These are phyloP conservation scores for Rhipidocladum racemiflorum DNA, from an alignment of 176 grass and related monocot species.

Conservation along the genomic window DNA sequence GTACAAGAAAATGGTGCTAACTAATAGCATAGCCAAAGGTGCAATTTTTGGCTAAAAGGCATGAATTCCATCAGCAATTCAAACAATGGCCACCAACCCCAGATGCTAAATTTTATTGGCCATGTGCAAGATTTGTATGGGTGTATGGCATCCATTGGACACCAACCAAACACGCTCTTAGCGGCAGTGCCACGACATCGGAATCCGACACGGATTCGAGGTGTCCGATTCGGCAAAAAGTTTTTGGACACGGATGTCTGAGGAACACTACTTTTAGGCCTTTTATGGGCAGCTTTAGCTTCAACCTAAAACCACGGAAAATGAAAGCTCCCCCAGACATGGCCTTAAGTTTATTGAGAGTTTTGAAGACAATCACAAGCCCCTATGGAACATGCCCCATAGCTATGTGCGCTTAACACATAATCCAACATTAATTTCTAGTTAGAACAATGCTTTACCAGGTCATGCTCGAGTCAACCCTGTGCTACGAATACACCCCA, in stretches of 20 bases:
- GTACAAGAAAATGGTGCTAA: neutral
- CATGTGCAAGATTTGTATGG: neutral
- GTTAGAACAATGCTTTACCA: neutral
- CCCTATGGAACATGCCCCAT: neutral
- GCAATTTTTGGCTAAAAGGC: neutral
- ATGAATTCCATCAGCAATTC: neutral
- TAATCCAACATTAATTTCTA: neutral
- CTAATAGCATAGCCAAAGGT: conserved; percentile 14
- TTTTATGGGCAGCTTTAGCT: neutral
- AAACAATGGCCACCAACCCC: neutral
- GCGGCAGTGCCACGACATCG: no score
- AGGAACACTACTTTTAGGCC: no score
- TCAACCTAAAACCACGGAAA: neutral
- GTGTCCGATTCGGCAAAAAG: no score
- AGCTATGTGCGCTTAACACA: neutral
- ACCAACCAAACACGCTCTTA: neutral
- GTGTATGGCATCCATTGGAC: neutral
- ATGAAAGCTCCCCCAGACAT: neutral
- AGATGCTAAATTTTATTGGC: neutral
- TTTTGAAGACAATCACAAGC: neutral
- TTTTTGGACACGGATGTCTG: no score
- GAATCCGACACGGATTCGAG: no score
- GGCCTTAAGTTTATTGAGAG: neutral
- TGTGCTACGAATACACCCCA: neutral
- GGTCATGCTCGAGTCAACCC: neutral